Percentiles rank a stretch among this genome's conserved stretches.
Evolutionary conservation across 768 basidiomycete species (phyloP).

Genomic region (Trametes punicea): DNA sequence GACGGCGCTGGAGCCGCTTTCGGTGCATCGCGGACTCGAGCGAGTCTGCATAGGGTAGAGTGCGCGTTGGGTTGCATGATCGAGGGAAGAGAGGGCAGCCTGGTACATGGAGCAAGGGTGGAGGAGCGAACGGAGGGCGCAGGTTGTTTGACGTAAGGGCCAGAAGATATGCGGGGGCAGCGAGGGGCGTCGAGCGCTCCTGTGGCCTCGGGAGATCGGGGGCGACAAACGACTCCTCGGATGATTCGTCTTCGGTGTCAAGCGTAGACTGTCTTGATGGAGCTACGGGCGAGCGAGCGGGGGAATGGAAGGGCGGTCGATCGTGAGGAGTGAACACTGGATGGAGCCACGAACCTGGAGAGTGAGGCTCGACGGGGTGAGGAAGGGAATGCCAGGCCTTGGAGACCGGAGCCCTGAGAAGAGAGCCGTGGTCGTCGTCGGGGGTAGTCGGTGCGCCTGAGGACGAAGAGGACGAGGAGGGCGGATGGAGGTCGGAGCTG

Average conservation of each 20-base stretch:
- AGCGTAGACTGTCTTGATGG: conserved; percentile 13
- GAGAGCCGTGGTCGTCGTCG: conserved; percentile 39
- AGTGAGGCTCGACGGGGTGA: conserved; percentile 10
- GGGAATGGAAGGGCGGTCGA: conserved; percentile 1
- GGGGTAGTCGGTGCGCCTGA: conserved; percentile 55
- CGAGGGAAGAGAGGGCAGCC: conserved; percentile 47
- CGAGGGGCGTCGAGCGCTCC: conserved; percentile 16
- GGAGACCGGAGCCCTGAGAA: conserved; percentile 12
- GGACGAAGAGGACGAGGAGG: conserved; percentile 53
- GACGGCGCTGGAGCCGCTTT: conserved; percentile 44
- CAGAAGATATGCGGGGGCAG: conserved; percentile 37
- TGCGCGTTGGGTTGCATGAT: conserved; percentile 44
- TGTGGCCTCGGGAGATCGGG: conserved; percentile 13
- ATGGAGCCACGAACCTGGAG: conserved; percentile 11
- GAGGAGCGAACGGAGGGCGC: conserved; percentile 35
- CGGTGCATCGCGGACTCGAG: conserved; percentile 48
- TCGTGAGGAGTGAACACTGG: conserved; percentile 10
- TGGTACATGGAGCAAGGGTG: conserved; percentile 47
- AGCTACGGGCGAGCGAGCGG: conserved; percentile 4
- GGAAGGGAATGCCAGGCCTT: conserved; percentile 16
- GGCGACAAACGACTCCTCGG: conserved; percentile 19
- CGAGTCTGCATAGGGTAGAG: conserved; percentile 36
- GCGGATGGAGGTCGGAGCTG: conserved; percentile 22
- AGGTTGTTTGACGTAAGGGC: conserved; percentile 48
- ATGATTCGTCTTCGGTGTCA: conserved; percentile 16